phyloP scores from a whole-genome alignment of 2,329 filamentous ascomycete genomes.

The Nemania sp. region DNA sequence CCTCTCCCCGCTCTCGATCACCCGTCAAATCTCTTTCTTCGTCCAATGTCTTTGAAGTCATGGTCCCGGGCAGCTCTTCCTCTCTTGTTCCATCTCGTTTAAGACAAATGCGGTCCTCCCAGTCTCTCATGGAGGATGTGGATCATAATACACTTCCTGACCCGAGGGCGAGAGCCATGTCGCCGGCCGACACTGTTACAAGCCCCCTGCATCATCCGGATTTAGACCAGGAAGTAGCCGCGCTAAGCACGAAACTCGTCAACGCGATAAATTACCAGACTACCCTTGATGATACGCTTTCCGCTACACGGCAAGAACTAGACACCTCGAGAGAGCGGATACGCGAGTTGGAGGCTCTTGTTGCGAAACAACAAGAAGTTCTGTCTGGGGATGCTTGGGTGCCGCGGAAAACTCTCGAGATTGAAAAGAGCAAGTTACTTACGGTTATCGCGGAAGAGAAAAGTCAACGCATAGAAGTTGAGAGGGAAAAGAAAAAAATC shows the following conservation, averaged over 20 bases:
- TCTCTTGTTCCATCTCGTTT: conserved; percentile 42
- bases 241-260: conserved; percentile 92
- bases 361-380: conserved; percentile 72
- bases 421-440: conserved; percentile 66
- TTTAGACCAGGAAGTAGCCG: conserved; percentile 75
- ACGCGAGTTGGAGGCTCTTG: conserved; percentile 65
- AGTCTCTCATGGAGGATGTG: conserved; percentile 56
- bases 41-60: conserved; percentile 37
- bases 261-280: conserved; percentile 98
- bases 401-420: conserved; percentile 72
- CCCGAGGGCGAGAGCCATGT: conserved; percentile 59
- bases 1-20: conserved; percentile 46
- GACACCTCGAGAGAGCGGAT: conserved; percentile 72
- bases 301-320: conserved; percentile 80
- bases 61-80: conserved; percentile 36
- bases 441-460: conserved; percentile 67
- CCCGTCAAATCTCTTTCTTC: conserved; percentile 41
- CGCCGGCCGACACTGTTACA: conserved; percentile 47
- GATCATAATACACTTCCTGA: conserved; percentile 73
- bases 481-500: conserved; percentile 84
- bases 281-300: conserved; percentile 83
- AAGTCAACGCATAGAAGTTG: conserved; percentile 64
- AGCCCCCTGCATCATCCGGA: conserved; percentile 56
- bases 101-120: conserved; percentile 43
- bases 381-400: conserved; percentile 77